Percentiles rank a stretch among this genome's conserved stretches.
phyloP scores from a whole-genome alignment of 2,329 filamentous ascomycete genomes.

The Pseudocercospora cruenta region DNA sequence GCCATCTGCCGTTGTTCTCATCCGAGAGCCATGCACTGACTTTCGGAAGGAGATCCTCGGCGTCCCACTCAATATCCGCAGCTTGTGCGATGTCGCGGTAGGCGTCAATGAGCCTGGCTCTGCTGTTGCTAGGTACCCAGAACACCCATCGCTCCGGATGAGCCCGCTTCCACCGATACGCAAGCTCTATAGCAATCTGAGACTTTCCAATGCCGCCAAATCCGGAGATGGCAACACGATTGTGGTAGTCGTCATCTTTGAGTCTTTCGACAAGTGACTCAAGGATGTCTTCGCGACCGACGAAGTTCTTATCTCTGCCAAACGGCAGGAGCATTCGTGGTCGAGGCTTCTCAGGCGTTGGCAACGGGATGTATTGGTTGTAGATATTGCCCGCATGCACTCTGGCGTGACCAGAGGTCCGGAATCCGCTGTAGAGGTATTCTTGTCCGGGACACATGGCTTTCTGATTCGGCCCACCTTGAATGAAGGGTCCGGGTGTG shows the following conservation, averaged over 20 bases:
- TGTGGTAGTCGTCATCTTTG: neutral
- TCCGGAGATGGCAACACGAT: neutral
- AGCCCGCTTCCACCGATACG: neutral
- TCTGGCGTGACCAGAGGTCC: too few relatives aligned
- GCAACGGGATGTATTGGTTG: too few relatives aligned
- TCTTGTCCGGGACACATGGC: too few relatives aligned
- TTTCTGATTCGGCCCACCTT: too few relatives aligned
- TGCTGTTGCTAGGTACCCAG: conserved; percentile 1
- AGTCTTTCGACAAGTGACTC: neutral
- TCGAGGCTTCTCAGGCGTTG: neutral
- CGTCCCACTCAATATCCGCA: too few relatives aligned
- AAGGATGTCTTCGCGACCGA: conserved; percentile 1
- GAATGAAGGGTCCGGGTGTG: too few relatives aligned
- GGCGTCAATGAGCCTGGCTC: neutral
- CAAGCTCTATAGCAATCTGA: conserved; percentile 9
- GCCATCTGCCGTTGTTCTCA: neutral
- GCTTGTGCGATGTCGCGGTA: neutral
- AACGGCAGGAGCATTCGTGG: neutral
- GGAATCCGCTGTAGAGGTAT: too few relatives aligned
- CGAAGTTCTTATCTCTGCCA: neutral
- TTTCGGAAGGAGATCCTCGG: too few relatives aligned
- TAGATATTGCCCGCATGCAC: too few relatives aligned
- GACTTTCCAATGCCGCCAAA: conserved; percentile 12
- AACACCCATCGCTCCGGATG: conserved; percentile 7
- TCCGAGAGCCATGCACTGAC: neutral